These are phyloP conservation scores for Pseudogymnoascus destructans DNA, from an alignment of 2,329 filamentous ascomycete species.

Conservation along the genomic window DNA sequence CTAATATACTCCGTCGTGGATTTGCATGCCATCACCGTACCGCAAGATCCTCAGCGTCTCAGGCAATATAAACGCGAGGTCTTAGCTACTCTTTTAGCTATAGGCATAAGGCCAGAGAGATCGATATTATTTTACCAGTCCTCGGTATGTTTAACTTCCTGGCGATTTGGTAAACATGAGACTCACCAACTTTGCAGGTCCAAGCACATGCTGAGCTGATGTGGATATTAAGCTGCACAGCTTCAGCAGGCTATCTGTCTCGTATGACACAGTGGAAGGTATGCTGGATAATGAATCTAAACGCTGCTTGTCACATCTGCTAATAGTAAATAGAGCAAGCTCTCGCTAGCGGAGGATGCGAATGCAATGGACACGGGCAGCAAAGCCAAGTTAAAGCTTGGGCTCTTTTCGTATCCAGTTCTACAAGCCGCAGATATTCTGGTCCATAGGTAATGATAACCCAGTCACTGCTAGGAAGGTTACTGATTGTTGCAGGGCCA, in stretches of 20 bases:
- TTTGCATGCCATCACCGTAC: conserved; percentile 79
- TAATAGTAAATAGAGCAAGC: conserved; percentile 47
- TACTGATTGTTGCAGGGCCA: conserved; percentile 42
- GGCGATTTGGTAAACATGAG: neutral
- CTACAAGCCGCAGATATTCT: conserved; percentile 91
- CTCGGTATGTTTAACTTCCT: conserved; percentile 37
- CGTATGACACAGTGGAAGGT: conserved; percentile 99
- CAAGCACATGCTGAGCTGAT: conserved; percentile 77
- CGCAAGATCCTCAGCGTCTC: conserved; percentile 50
- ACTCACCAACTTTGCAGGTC: conserved; percentile 35
- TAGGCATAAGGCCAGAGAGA: conserved; percentile 67
- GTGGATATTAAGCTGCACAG: conserved; percentile 91
- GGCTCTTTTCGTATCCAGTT: conserved; percentile 90
- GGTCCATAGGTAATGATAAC: conserved; percentile 50
- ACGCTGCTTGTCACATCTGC: conserved; percentile 11
- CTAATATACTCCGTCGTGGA: conserved; percentile 84
- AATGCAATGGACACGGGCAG: conserved; percentile 44
- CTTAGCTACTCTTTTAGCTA: conserved; percentile 67
- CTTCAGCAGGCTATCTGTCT: conserved; percentile 84
- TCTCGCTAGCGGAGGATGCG: conserved; percentile 47
- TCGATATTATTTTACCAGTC: conserved; percentile 76
- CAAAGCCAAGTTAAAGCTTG: conserved; percentile 61
- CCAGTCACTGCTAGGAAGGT: neutral
- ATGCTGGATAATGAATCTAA: conserved; percentile 13
- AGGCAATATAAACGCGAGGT: conserved; percentile 56